Base-by-base conservation (phyloP, 169 alveolate genomes). In the Eimeria praecox region DNA sequence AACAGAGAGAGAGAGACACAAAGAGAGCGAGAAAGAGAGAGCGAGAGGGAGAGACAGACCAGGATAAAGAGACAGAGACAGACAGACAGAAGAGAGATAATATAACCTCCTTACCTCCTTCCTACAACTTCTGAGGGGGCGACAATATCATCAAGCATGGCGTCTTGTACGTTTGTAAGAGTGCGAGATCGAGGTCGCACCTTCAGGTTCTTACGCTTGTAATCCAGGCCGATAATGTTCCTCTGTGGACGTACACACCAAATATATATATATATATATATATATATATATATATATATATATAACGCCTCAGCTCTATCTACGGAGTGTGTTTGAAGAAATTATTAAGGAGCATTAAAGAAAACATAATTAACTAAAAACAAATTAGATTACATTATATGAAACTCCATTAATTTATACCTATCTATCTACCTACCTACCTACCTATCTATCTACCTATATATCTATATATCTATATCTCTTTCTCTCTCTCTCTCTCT, bases 151-250 rank as follows among this genome's bases (percentile, higher is more conserved):
- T 99, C 99, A 77, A 99, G 97, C 91, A 99, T 97, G 85, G 99
- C 98, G 82, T 98, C 99, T 97, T 99, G 99, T 75, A 99, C 99
- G 38, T 98, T 97, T 30, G 99, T 99, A 75, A 99, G 97, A 35
- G 99, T 98, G 96, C 99, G 98, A 96, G 98, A 98, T 88, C 99
- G 97, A 42, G 99, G 99, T 94, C 99, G 98, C 33, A 97, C 98
- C 96, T 98, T 98, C 92, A 98, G 97, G 40, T 98, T 97, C 95
- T 97, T 98, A 93, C 97, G 96, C 69, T 97, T 97, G 96, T 94
- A 97, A 96, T 98, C 97, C 94, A 98, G 98, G 49, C 99, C 98
- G 75, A 98, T 95, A 92, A 99, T 99, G 38, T 97, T 96, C 94
- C 99, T 96, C 96, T 92, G 95, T 14, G n/a, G n/a, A 38, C 38